Evolutionary conservation across 495 filamentous ascomycete species (phyloP).

Genomic region (Talaromyces borbonicus): DNA sequence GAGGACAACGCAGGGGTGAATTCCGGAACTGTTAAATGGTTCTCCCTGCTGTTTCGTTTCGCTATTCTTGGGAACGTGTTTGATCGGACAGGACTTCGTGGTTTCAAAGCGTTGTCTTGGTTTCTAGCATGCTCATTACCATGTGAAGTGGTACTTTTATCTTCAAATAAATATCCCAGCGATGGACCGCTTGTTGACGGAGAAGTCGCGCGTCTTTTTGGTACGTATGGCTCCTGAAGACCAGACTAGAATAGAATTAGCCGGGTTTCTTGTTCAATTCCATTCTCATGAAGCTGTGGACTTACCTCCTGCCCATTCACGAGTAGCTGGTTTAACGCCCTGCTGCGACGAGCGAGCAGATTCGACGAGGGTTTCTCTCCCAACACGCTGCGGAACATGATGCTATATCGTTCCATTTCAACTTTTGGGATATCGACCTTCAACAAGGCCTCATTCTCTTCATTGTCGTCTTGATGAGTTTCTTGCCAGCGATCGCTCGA

Average conservation of each 20-base stretch:
- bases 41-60: background rate
- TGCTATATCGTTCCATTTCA: constrained; percentile 80
- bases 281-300: background rate
- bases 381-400: constrained; percentile 84
- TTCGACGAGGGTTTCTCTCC: constrained; percentile 30
- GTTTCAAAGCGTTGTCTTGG: background rate
- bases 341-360: constrained; percentile 58
- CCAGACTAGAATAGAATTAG: background rate
- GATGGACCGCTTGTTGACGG: constrained; percentile 48
- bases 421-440: constrained; percentile 74
- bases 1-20: constrained; percentile 2
- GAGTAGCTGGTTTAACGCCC: constrained; percentile 52
- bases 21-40: constrained; percentile 1
- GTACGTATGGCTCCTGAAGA: constrained; percentile 11
- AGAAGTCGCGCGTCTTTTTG: constrained; percentile 46
- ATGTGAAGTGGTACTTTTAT: no score
- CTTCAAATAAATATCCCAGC: constrained; percentile 55
- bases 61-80: constrained; percentile 4
- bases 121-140: constrained; percentile 11
- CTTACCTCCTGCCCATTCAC: constrained; percentile 34
- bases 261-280: background rate
- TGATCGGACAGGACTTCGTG: constrained; percentile 6
- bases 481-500: background rate
- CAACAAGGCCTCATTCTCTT: constrained; percentile 28
- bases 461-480: background rate